Evolutionary conservation across 1,139 yeast genomes (phyloP), one percentile per base, ranked within the genome.

Genomic region (Suhomyces terraborum): DNA sequence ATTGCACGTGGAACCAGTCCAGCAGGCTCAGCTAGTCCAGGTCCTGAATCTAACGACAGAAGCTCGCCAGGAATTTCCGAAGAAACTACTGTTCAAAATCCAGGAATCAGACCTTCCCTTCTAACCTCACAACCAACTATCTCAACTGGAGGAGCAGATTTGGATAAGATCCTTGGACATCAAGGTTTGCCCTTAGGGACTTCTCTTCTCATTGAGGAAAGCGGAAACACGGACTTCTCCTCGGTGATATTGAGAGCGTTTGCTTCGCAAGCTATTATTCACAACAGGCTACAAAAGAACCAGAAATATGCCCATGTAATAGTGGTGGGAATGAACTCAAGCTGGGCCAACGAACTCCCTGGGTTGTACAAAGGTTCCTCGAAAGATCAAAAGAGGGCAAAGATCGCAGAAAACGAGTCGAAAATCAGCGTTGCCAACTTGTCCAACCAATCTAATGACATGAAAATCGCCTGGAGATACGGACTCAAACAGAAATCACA

Each of bases 391-490:
- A 82, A 82, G 59, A 81, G 79, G 56, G 78, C 80, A 18, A 68
- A 69, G 45, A 77, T 85, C 4, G 59, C 66, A 19, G 78, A 75
- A 43, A 79, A 84, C 46, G 84, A 84, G 53, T 69, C 79, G 6
- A 80, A 80, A 54, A 62, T 86, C 4, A 80, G 88, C 41, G 91
- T 86, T 4, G 79, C 84, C 24, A 86, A 86, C 54, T 57, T 84
- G 51, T 64, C 80, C 4, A 35, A 35, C 31, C 41, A 38, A 33
- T 58, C 62, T 21, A 55, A 60, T 26, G 87, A 84, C 50, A 63
- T 88, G 69, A 84, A 82, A 57, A 88, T 88, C 53, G 95, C 96
- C 1, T 88, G 96, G 96, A 77, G 95, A 54, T 88, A 88, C 53
- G 88, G 88, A 0, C 59, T 82, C 39, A 75, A 73, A 32, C 77